phyloP scores from a whole-genome alignment of 1,284 basidiomycete species.

The Cutaneotrichosporon sp. region DNA sequence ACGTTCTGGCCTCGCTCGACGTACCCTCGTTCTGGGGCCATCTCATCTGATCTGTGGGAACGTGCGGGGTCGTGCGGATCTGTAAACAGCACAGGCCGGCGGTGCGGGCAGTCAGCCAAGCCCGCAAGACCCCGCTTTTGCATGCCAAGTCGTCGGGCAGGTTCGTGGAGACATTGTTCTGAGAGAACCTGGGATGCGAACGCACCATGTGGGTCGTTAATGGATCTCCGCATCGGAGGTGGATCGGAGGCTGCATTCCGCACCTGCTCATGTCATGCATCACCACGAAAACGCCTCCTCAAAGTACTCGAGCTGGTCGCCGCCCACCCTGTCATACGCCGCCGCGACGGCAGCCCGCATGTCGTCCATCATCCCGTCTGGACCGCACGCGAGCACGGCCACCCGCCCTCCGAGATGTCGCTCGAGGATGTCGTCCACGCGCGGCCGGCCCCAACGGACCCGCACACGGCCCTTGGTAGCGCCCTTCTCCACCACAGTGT shows the following conservation, averaged over 20 bases:
- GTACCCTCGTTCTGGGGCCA: background rate
- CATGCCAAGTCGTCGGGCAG: background rate
- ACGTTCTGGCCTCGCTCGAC: too few relatives aligned
- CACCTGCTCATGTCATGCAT: too few relatives aligned
- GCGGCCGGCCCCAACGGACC: conserved; percentile 28
- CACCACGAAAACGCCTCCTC: conserved; percentile 12
- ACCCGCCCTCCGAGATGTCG: conserved; percentile 19
- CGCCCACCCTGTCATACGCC: conserved; percentile 27
- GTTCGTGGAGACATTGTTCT: background rate
- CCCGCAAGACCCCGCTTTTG: too few relatives aligned
- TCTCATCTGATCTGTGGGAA: background rate
- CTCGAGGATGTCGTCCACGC: conserved; percentile 23
- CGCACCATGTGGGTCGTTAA: background rate
- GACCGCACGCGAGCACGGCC: conserved; percentile 38
- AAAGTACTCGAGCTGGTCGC: conserved; percentile 32
- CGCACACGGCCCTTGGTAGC: background rate
- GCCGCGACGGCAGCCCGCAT: conserved; percentile 24
- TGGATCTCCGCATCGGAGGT: background rate
- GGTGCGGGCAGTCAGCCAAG: too few relatives aligned
- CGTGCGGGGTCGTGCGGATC: background rate
- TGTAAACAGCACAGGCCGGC: background rate
- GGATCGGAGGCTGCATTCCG: too few relatives aligned
- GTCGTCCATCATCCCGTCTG: conserved; percentile 40
- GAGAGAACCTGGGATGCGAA: background rate
- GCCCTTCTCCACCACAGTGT: background rate